Base-by-base conservation (phyloP, 2,329 filamentous ascomycete species). In the Trichoderma gracile region DNA sequence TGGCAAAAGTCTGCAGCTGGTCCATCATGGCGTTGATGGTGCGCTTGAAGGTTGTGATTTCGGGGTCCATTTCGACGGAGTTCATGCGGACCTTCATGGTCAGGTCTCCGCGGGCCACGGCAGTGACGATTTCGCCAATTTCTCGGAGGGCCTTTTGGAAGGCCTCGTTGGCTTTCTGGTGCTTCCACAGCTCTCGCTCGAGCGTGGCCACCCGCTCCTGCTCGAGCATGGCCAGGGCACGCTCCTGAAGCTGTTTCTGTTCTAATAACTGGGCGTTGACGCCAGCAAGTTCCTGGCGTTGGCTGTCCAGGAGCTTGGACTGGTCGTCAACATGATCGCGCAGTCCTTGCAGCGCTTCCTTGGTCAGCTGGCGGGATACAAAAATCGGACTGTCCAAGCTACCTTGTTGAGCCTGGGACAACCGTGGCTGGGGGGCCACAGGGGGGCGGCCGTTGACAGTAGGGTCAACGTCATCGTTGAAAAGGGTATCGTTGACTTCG, bases 21-120 rank as follows among this genome's bases (percentile, higher is more conserved):
- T 98, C 94, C 87, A 98, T 96, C 94, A 98, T 98, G 70, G 91
- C 96, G 77, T 98, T 98, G 80, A 98, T 98, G 67, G 94, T 97
- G 72, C 92, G 89, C 80, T 98, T 98, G 82, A 98, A 98, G 10
- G 92, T 93, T 30, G 93, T 95, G 73, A 98, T 98, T 82, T 98
- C 94, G 30, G 93, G 93, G 82, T 98, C 94, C 89, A 97, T 95
- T 80, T 98, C 94, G 69, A 96, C 89, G 4, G 91, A 91, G 75
- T 97, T 95, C 76, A 98, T 96, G 73, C 94, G 87, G 68, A 97
- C 94, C 79, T 97, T 96, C 83, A 97, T 97, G 76, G 93, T 97
- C 67, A 98, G 83, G 75, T 98, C 94, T 78, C 94, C 94, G 72
- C 92, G 92, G 64, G 94, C 95, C 69, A 98, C 95, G 67, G 94